A percentile compares a stretch with the other conserved stretches of the same genome.
These are phyloP conservation scores for Nakataea oryzae DNA, from an alignment of 2,329 filamentous ascomycete species.

Conservation along the genomic window DNA sequence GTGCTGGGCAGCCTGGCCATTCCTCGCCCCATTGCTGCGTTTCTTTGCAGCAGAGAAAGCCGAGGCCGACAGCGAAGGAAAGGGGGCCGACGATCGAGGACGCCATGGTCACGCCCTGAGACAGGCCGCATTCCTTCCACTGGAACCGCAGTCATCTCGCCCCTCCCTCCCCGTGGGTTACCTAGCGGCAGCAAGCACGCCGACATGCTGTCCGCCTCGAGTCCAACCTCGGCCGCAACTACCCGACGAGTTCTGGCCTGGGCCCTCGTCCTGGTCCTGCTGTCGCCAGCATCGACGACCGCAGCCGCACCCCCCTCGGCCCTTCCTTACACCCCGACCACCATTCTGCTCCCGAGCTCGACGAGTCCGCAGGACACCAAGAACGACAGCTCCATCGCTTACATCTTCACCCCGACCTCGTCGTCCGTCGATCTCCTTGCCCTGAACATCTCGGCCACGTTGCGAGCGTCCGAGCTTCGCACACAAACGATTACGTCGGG, in stretches of 20 bases:
- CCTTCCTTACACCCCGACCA: slow-evolving; percentile 71
- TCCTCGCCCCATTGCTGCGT: background rate
- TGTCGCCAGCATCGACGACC: slow-evolving; percentile 4
- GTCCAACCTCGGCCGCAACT: slow-evolving; percentile 5
- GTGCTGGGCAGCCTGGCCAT: background rate
- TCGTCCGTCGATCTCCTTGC: slow-evolving; percentile 41
- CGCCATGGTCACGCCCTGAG: background rate
- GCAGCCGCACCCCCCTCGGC: slow-evolving; percentile 25
- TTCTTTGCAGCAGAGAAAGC: background rate
- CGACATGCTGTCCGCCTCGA: background rate
- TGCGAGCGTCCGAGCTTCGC: slow-evolving; percentile 34
- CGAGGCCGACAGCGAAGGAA: background rate
- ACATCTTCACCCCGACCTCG: slow-evolving; percentile 54
- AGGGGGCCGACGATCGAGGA: background rate
- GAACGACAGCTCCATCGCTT: slow-evolving; percentile 32
- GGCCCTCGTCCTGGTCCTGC: slow-evolving; percentile 1
- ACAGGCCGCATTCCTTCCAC: background rate
- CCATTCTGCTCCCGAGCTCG: slow-evolving; percentile 48
- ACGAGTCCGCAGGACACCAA: slow-evolving; percentile 25
- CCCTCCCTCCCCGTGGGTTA: background rate
- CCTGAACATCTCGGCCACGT: slow-evolving; percentile 51
- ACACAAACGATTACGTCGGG: slow-evolving; percentile 40
- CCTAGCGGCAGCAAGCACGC: background rate
- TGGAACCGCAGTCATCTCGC: background rate
- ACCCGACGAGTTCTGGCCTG: slow-evolving; percentile 1